Conservation (phyloP, 2,329 filamentous ascomycete genomes). For the Aspergillus sp. region DNA sequence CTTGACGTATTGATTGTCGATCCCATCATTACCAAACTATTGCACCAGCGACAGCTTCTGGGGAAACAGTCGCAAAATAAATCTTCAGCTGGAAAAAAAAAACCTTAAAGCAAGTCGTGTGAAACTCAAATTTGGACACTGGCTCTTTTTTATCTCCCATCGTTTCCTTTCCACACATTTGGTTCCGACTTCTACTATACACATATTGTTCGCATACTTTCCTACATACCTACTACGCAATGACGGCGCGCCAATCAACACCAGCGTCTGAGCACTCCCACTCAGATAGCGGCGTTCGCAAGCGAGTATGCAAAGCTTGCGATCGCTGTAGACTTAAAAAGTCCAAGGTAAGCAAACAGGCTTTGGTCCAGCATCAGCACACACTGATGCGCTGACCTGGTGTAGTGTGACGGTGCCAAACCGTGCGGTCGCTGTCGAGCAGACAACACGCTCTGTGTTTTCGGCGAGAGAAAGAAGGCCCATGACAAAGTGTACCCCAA, state of each 20-base stretch:
- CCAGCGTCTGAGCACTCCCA: conserved; percentile 41
- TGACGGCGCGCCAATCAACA: conserved; percentile 42
- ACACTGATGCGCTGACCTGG: conserved; percentile 25
- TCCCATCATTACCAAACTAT: conserved; percentile 9
- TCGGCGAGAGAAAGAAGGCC: conserved; percentile 65
- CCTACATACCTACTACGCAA: conserved; percentile 22
- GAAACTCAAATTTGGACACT: neutral
- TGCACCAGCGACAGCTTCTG: conserved; percentile 7
- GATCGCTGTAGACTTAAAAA: conserved; percentile 67
- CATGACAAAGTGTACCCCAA: conserved; percentile 70
- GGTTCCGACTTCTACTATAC: neutral
- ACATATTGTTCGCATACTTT: neutral
- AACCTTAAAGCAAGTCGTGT: neutral
- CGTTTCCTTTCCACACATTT: neutral
- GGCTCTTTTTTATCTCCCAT: conserved; percentile 3
- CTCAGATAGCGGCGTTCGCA: conserved; percentile 52
- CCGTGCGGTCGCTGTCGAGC: conserved; percentile 63
- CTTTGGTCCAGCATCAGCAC: conserved; percentile 11
- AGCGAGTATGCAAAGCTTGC: conserved; percentile 66
- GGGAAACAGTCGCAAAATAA: neutral
- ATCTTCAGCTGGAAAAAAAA: neutral
- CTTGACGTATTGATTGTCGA: conserved; percentile 14
- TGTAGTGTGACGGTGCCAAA: conserved; percentile 59
- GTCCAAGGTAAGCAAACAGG: conserved; percentile 54
- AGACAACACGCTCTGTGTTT: conserved; percentile 65